Evolutionary conservation across 2,329 filamentous ascomycete species (phyloP).

Genomic region (Pseudocercospora fijiensis): DNA sequence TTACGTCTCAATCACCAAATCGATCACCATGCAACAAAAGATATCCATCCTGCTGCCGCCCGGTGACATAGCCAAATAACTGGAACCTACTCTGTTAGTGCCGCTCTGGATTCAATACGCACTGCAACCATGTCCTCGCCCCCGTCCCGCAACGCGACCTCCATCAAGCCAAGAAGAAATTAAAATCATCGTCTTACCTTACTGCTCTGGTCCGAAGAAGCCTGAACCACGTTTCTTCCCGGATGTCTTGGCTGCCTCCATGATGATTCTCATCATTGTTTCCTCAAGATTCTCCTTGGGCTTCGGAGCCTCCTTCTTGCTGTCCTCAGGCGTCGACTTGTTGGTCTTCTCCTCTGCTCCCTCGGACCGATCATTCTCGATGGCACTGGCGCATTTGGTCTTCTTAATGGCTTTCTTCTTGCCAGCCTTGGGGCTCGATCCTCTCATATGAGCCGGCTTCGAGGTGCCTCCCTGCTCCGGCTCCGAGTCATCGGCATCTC

Average conservation of each 20-base stretch:
- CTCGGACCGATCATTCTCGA: neutral
- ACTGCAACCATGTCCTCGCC: neutral
- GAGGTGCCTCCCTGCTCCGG: neutral
- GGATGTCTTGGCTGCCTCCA: neutral
- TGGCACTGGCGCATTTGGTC: neutral
- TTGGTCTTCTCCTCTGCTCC: neutral
- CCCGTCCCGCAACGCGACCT: neutral
- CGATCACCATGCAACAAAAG: too few species aligned
- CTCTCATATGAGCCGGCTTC: neutral
- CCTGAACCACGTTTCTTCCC: neutral
- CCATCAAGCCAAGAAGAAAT: neutral
- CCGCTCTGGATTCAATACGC: neutral
- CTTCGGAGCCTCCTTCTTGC: neutral
- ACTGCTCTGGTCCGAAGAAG: constrained; percentile 1
- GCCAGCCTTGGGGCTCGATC: neutral
- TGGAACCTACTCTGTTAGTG: neutral
- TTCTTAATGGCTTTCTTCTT: neutral
- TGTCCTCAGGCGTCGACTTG: neutral
- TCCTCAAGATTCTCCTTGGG: neutral
- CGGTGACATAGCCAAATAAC: too few species aligned
- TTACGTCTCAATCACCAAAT: neutral
- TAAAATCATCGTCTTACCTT: neutral
- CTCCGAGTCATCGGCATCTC: neutral
- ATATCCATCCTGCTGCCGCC: neutral
- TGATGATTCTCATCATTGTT: neutral